phyloP scores from a whole-genome alignment of 768 basidiomycete genomes.

The Amanita jacksonii region DNA sequence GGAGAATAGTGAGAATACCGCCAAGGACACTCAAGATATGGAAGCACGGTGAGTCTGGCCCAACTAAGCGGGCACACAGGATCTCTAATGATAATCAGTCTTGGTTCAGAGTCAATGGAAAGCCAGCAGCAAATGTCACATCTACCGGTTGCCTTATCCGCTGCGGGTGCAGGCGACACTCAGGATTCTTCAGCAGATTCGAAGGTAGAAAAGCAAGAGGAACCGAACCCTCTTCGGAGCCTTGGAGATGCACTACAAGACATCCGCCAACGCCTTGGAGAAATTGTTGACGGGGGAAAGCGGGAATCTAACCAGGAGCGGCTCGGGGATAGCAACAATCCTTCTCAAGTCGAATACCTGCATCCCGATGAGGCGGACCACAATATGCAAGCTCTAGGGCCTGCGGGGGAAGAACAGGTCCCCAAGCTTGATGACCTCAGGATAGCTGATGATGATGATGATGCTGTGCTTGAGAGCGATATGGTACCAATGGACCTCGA shows the following conservation, averaged over 20 bases:
- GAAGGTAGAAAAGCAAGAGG: constrained; percentile 27
- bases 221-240: constrained; percentile 57
- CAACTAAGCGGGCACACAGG: constrained; percentile 7
- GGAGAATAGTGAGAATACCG: constrained; percentile 18
- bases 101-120: neutral
- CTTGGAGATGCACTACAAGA: constrained; percentile 80
- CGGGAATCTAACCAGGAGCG: constrained; percentile 24
- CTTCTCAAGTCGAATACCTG: constrained; percentile 67
- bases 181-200: constrained; percentile 36
- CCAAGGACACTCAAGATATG: neutral
- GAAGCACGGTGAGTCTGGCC: constrained; percentile 24
- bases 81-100: neutral
- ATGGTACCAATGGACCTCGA: constrained; percentile 44
- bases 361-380: constrained; percentile 57
- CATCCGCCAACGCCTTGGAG: constrained; percentile 74
- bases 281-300: constrained; percentile 49
- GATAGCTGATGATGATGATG: constrained; percentile 51
- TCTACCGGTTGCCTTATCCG: constrained; percentile 14
- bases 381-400: constrained; percentile 84
- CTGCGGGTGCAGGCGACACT: constrained; percentile 29
- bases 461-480: constrained; percentile 19
- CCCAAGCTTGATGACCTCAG: constrained; percentile 77
- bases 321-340: constrained; percentile 26
- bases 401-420: constrained; percentile 75
- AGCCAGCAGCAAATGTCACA: constrained; percentile 2